Evolutionary conservation across 495 filamentous ascomycete genomes (phyloP), one percentile per base, ranked within the genome.

Genomic region (Neurospora intermedia): DNA sequence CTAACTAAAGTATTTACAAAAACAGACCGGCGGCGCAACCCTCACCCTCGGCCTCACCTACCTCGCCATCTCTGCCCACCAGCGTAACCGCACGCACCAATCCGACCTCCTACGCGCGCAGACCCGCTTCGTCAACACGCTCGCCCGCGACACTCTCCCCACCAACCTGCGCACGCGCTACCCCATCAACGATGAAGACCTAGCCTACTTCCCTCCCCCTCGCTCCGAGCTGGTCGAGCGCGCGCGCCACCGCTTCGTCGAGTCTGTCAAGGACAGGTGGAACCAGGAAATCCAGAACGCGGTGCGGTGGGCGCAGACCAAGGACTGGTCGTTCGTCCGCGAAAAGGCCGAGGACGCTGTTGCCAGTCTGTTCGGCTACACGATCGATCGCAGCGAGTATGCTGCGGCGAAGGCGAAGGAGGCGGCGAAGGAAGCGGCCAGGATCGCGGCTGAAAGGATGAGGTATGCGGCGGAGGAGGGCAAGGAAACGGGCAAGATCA

Each of bases 41-140:
- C 86, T 99, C 46, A 97, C 95, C 69, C 89, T 93, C 66, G 89
- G 91, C 35, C 77, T 92, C 72, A 88, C 96, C 77, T 97, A 96
- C 85, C 88, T 98, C 70, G 88, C 91, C 71, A 81, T 97, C 38
- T 84, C 89, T 79, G 83, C 91, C 8, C 94, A 98, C 83, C 87
- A 89, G 45, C 87, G 84, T 71, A 92, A 88, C 78, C 92, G 94
- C 69, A 79, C 88, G 71, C 82, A 87, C 27, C 93, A 97, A 85
- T 87, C 90, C 76, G 81, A 86, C 74, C 80, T 88, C 69, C 90
- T 98, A 15, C 92, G 89, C 73, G 88, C 91, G 75, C 91, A 94
- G 81, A 84, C 89, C 45, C 83, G 85, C 45, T 81, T 91, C 20
- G 82, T 93, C 42, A 89, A 88, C 73, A 79, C 82, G 75, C 82